Evolutionary conservation across 768 basidiomycete genomes (phyloP), one percentile per base, ranked within the genome.

Genomic region (Dioszegia hungarica): DNA sequence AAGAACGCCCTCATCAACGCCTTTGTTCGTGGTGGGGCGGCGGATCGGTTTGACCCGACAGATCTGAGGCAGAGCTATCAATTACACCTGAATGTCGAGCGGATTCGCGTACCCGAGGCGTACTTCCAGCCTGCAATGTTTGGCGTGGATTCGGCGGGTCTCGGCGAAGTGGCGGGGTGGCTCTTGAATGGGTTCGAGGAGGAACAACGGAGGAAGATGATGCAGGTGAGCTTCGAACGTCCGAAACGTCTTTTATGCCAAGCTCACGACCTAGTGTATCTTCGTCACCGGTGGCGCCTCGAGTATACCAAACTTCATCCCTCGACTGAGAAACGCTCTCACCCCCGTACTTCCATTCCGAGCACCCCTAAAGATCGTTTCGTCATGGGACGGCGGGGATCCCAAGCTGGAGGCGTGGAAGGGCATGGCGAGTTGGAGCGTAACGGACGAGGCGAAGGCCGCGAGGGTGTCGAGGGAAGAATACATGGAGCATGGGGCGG

Each of bases 51-150:
- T 65, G 83, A 86, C 38, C 89, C 90, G 55, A 68, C 72, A 17
- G 59, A 69, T 43, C 14, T 75, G 6, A 50, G 55, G 52, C 67
- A 72, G 58, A 60, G 54, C 43, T 70, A 86, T 43, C 85, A 90
- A 54, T 84, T 98, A 53, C 91, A 95, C 68, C 79, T 98, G 40
- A 94, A 86, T 67, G 84, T 88, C 11, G 94, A 98, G 78, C 80
- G 91, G 37, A 90, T 88, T 81, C 81, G 93, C 34, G 90, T 88
- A 8, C 89, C 88, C 62, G 95, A 98, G 77, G 84, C 90, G 0
- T 91, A 87, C 80, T 95, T 94, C 78, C 86, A 88, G 25, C 94
- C 94, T 0, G 80, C 79, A n/a, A 92, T 95, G 84, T 93, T 90
- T 1, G 94, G 95, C 1, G 81, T 94, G 17, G 95, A 98, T 74